Base-by-base conservation (phyloP, 2,329 filamentous ascomycete genomes). In the Stachybotrys chlorohalonatus region DNA sequence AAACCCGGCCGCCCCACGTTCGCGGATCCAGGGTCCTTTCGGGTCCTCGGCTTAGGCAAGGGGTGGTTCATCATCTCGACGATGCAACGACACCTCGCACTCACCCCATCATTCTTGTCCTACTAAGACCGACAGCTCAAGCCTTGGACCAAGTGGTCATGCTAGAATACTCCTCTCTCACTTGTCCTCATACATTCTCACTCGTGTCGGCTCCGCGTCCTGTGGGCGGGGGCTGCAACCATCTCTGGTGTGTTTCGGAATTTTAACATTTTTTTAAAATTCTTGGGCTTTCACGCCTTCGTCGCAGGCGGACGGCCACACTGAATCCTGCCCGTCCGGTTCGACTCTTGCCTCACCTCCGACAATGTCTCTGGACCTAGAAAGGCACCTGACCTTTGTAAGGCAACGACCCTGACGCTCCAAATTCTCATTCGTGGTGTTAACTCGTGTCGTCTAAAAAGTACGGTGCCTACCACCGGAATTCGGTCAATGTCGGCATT, bases 381-480 rank as follows among this genome's bases (percentile, higher is more conserved):
- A 94, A 75, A 87, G 84, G 68, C 89, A 93, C 67, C 78, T 94
- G 64, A 83, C 83, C 71, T 92, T 92, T 73, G 89, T 94, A 82
- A 70, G 86, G 62, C 55, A 24, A 53, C 56, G 42, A 42, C 36
- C 36, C 36, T 42, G 36, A 13, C 13, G 36, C 36, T 52, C 47
- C 3, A 30, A n/a, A 32, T 30, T 55, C 39, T 31, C 49, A 36
- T 42, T 13, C 13, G 36, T 42, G 9, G 36, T 42, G 36, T 13
- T 42, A 13, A 42, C 13, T 13, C 13, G 36, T 42, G 9, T 42
- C 51, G 46, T 6, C 42, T 51, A 13, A 31, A 50, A 47, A 94
- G 89, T 94, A 94, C 75, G 89, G 89, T 69, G 82, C 87, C 56
- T 93, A 94, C 68, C 89, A 94, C 72, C 84, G 89, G 66, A 86